Conservation (phyloP, 495 filamentous ascomycete genomes). For the Penicillium chermesinum region DNA sequence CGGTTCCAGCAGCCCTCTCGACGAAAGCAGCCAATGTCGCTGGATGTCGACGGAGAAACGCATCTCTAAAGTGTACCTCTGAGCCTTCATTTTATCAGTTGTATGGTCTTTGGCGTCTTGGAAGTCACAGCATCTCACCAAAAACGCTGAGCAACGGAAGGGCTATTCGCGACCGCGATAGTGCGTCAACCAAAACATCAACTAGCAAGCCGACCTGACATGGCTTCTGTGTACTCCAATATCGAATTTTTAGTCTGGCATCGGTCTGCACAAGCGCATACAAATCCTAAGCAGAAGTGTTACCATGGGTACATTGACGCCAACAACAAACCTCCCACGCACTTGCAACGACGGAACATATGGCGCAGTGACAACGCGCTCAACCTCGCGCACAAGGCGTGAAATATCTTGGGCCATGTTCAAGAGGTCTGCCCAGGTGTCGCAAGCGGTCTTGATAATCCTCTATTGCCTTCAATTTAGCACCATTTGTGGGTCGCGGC, state of each 20-base stretch:
- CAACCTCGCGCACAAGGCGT: conserved; percentile 29
- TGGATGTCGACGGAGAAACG: conserved; percentile 36
- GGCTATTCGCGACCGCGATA: conserved; percentile 37
- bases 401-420: conserved; percentile 14
- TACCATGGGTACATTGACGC: background rate
- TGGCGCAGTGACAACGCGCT: conserved; percentile 38
- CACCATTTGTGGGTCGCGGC: conserved; percentile 3
- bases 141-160: conserved; percentile 36
- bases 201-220: conserved; percentile 42
- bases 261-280: conserved; percentile 23
- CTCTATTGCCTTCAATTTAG: background rate
- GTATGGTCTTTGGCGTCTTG: background rate
- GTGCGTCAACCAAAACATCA: conserved; percentile 39
- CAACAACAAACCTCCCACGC: conserved; percentile 1
- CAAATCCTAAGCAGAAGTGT: conserved; percentile 29
- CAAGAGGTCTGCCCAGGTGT: conserved; percentile 1
- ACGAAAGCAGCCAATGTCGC: conserved; percentile 39
- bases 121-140: conserved; percentile 22
- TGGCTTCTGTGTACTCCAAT: conserved; percentile 42
- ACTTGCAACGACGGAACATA: conserved; percentile 43
- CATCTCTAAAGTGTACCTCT: conserved; percentile 31
- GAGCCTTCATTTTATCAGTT: background rate
- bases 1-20: conserved; percentile 26
- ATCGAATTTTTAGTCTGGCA: conserved; percentile 14
- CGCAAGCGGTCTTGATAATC: background rate